These are phyloP conservation scores for Pugionium dolabratum DNA, from an alignment of 345 rosid genomes.

Conservation along the genomic window DNA sequence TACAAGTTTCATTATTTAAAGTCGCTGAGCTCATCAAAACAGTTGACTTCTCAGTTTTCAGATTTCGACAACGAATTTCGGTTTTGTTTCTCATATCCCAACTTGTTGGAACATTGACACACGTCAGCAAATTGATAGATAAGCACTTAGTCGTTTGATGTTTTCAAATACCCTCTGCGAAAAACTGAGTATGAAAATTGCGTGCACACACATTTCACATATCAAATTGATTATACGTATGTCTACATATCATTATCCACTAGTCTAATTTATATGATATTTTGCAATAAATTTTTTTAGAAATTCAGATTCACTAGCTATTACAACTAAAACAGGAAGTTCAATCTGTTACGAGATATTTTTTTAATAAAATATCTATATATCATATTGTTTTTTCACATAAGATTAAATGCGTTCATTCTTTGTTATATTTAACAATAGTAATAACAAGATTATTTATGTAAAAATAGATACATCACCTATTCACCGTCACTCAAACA, in stretches of 20 bases:
- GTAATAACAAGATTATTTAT: background rate
- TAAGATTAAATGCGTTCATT: background rate
- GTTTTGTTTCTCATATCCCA: slow-evolving; percentile 34
- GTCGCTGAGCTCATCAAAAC: slow-evolving; percentile 25
- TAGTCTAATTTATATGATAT: background rate
- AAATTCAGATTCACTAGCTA: slow-evolving; percentile 8
- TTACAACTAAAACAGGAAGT: background rate
- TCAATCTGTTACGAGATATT: background rate
- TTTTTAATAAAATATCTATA: background rate
- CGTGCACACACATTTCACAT: slow-evolving; percentile 24
- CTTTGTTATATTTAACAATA: background rate
- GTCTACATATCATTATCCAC: slow-evolving; percentile 29
- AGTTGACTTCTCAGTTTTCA: slow-evolving; percentile 32
- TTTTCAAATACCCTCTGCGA: slow-evolving; percentile 16
- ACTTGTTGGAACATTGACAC: slow-evolving; percentile 33
- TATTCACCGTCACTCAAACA: slow-evolving; percentile 2
- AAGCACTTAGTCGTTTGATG: slow-evolving; percentile 11
- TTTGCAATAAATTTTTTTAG: background rate
- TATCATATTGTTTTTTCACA: background rate
- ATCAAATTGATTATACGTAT: slow-evolving; percentile 14
- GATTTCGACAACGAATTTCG: slow-evolving; percentile 4
- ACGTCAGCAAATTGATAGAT: slow-evolving; percentile 29
- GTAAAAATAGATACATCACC: background rate
- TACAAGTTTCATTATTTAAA: background rate
- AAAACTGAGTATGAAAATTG: slow-evolving; percentile 18